A percentile compares a stretch with the other conserved stretches of the same genome.
Evolutionary conservation across 2,329 filamentous ascomycete genomes (phyloP).

Genomic region (Xylaria hypoxylon): DNA sequence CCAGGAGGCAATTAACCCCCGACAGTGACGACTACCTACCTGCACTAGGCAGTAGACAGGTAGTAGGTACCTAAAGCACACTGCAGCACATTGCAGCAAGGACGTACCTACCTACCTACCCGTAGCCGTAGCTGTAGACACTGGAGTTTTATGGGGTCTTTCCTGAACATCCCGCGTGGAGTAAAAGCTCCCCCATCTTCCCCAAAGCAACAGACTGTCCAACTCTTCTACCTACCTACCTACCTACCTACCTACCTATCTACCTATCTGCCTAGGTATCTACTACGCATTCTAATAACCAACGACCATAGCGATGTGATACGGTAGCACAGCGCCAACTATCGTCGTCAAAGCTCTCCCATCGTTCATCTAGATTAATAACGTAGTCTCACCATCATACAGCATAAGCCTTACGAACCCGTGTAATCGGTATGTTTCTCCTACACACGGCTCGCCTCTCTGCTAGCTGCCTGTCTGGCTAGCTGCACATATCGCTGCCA

Average conservation of each 20-base stretch:
- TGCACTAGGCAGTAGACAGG: too few relatives aligned
- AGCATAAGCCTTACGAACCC: background rate
- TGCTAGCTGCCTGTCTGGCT: background rate
- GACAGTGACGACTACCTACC: slow-evolving; percentile 19
- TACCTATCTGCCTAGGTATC: too few relatives aligned
- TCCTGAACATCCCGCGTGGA: background rate
- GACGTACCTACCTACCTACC: background rate
- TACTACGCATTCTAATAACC: background rate
- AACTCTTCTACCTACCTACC: background rate
- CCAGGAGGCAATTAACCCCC: slow-evolving; percentile 3
- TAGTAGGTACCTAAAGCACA: too few relatives aligned
- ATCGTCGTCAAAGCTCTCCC: background rate
- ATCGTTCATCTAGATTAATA: background rate
- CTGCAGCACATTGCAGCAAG: background rate
- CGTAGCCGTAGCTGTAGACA: too few relatives aligned
- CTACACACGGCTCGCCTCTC: background rate
- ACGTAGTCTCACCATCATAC: background rate
- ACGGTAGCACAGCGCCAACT: slow-evolving; percentile 8
- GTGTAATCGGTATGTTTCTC: slow-evolving; percentile 16
- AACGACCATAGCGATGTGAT: slow-evolving; percentile 17
- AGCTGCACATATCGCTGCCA: background rate
- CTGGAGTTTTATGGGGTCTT: background rate
- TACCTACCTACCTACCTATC: background rate
- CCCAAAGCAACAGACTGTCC: background rate
- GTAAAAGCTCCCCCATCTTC: slow-evolving; percentile 25